Evolutionary conservation across 768 basidiomycete species (phyloP).

Genomic region (Cystofilobasidium ferigula): DNA sequence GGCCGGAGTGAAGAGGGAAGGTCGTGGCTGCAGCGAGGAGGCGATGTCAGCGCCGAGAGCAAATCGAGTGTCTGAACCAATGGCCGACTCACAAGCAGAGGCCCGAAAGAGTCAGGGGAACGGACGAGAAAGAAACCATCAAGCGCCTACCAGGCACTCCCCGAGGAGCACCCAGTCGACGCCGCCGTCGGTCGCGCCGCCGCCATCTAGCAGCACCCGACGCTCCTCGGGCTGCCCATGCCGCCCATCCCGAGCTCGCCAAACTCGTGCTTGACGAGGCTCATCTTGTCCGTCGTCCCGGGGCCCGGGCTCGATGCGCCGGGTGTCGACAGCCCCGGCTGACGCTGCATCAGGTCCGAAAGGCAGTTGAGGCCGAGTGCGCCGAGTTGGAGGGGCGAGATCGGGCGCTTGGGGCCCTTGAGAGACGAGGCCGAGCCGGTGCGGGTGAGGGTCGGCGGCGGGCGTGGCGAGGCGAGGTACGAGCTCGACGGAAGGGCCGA

Average conservation of each 20-base stretch:
- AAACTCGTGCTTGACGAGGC: background rate
- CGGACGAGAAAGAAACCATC: background rate
- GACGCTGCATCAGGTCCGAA: background rate
- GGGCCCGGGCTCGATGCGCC: background rate
- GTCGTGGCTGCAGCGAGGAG: no score
- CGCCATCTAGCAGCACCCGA: background rate
- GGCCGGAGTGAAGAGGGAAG: no score
- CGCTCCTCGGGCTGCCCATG: slow-evolving; percentile 2
- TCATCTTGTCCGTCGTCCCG: background rate
- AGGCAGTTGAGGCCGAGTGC: slow-evolving; percentile 2
- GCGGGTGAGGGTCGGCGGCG: background rate
- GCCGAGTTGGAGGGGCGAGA: background rate
- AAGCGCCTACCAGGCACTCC: background rate
- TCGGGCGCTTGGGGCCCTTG: background rate
- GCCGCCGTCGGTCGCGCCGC: background rate
- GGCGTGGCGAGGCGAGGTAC: no score
- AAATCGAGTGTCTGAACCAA: no score
- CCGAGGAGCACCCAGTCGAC: background rate
- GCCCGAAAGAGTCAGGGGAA: background rate
- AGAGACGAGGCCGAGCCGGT: background rate
- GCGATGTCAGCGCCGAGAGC: no score
- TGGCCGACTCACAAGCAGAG: no score
- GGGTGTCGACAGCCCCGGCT: background rate
- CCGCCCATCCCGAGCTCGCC: background rate
- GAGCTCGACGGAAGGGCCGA: background rate